phyloP scores from a whole-genome alignment of 2,329 filamentous ascomycete genomes.

The Bipolaris gigantea region DNA sequence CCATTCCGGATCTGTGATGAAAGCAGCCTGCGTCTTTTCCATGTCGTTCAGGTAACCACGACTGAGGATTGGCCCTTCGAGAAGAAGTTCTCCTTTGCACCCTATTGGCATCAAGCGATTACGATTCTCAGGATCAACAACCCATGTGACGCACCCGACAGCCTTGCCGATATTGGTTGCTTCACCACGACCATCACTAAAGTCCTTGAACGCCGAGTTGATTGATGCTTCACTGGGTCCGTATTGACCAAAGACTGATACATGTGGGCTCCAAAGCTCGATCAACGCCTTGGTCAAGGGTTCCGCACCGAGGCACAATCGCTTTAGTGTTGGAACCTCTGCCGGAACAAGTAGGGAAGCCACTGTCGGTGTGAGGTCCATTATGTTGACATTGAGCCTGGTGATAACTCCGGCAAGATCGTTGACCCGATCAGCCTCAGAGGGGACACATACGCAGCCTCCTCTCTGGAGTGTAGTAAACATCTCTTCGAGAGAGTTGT shows the following conservation, averaged over 20 bases:
- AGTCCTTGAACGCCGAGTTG: conserved; percentile 37
- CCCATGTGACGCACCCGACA: conserved; percentile 36
- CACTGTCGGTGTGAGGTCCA: conserved; percentile 62
- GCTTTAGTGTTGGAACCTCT: conserved; percentile 50
- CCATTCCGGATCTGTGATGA: conserved; percentile 38
- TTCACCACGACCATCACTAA: conserved; percentile 32
- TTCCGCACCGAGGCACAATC: conserved; percentile 51
- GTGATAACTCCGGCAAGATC: conserved; percentile 50
- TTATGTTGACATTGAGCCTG: conserved; percentile 33
- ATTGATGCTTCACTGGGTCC: conserved; percentile 41
- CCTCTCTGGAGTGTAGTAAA: conserved; percentile 56
- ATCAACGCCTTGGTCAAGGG: conserved; percentile 42
- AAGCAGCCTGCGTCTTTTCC: conserved; percentile 35
- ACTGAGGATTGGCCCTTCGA: conserved; percentile 41
- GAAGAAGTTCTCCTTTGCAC: conserved; percentile 38
- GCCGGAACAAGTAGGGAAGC: conserved; percentile 52
- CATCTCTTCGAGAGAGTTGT: conserved; percentile 59
- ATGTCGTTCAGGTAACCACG: conserved; percentile 40
- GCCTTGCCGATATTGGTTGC: conserved; percentile 40
- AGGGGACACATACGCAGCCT: conserved; percentile 58
- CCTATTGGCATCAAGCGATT: conserved; percentile 40
- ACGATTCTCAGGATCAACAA: conserved; percentile 38
- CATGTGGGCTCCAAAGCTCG: conserved; percentile 29
- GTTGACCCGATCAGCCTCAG: conserved; percentile 58
- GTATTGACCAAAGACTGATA: conserved; percentile 36